Conservation (phyloP, 225 moss, liverwort and hornwort species). For the Pseudisothecium myosuroides region DNA sequence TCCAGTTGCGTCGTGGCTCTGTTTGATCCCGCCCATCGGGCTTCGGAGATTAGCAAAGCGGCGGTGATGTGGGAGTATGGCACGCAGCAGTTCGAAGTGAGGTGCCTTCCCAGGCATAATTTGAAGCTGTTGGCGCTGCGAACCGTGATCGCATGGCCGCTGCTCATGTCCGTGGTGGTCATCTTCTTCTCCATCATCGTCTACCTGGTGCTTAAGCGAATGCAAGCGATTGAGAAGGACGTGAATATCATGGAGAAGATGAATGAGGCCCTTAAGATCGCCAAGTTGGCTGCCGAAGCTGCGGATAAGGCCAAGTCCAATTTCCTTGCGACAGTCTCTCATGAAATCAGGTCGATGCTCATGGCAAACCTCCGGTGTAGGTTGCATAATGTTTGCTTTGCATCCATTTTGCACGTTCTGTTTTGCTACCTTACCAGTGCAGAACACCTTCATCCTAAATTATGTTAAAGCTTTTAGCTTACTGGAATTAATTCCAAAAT, state of each 20-base stretch:
- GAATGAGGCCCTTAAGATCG: slow-evolving; percentile 58
- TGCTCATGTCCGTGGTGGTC: slow-evolving; percentile 65
- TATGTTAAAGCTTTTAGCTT: neutral
- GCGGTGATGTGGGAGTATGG: slow-evolving; percentile 41
- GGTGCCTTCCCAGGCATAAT: slow-evolving; percentile 43
- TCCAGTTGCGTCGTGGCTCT: slow-evolving; percentile 20
- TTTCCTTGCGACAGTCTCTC: slow-evolving; percentile 78
- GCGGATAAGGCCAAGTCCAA: slow-evolving; percentile 83
- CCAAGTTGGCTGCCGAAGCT: slow-evolving; percentile 70
- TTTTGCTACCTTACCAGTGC: neutral
- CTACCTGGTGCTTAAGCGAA: slow-evolving; percentile 53
- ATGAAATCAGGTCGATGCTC: slow-evolving; percentile 65
- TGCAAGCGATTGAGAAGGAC: slow-evolving; percentile 57
- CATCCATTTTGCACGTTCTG: neutral
- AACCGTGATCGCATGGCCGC: slow-evolving; percentile 68
- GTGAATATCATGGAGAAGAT: slow-evolving; percentile 68
- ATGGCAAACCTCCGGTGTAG: neutral
- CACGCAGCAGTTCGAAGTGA: slow-evolving; percentile 51
- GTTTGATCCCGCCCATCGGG: slow-evolving; percentile 38
- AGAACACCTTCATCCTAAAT: neutral
- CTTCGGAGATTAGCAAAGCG: slow-evolving; percentile 8
- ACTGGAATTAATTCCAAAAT: neutral
- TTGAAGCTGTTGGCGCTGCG: slow-evolving; percentile 35
- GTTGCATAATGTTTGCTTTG: neutral
- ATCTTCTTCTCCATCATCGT: slow-evolving; percentile 55